These are phyloP conservation scores for Linum lewisii DNA, from an alignment of 345 rosid species.

Conservation along the genomic window DNA sequence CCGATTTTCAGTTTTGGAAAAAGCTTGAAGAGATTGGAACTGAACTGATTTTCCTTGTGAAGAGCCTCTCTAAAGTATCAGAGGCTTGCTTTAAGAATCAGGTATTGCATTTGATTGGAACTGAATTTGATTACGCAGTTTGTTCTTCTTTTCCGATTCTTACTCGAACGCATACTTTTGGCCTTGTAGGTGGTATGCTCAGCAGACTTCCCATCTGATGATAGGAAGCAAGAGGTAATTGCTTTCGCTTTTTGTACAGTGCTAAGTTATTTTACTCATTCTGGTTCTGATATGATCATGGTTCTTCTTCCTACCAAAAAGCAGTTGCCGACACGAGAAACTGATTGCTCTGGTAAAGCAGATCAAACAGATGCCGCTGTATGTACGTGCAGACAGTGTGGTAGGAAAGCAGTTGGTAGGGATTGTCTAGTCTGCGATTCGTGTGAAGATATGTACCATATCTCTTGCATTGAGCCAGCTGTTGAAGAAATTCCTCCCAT, in stretches of 20 bases:
- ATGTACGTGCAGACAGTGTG: constrained; percentile 53
- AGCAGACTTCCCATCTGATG: constrained; percentile 5
- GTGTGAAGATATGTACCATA: constrained; percentile 77
- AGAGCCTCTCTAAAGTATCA: constrained; percentile 55
- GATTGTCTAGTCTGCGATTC: constrained; percentile 77
- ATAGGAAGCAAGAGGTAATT: too few species aligned
- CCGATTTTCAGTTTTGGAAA: constrained; percentile 48
- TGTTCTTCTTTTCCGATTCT: background rate
- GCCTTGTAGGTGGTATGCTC: constrained; percentile 22
- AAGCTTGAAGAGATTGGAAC: constrained; percentile 56
- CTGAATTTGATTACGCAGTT: background rate
- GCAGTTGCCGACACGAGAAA: constrained; percentile 30
- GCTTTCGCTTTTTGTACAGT: too few species aligned
- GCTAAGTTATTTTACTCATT: too few species aligned
- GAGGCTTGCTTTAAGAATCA: constrained; percentile 36
- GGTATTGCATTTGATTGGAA: constrained; percentile 19
- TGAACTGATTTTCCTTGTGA: constrained; percentile 60
- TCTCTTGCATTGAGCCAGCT: constrained; percentile 70
- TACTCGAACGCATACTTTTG: background rate
- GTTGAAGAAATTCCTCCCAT: constrained; percentile 46
- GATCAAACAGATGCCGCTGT: constrained; percentile 37
- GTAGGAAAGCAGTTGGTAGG: constrained; percentile 50
- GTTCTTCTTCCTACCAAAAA: constrained; percentile 13
- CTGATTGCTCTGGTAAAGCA: constrained; percentile 30
- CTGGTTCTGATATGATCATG: background rate